These are phyloP conservation scores for Vigna reflexopilosa DNA, from an alignment of 306 rosid species.

Conservation along the genomic window DNA sequence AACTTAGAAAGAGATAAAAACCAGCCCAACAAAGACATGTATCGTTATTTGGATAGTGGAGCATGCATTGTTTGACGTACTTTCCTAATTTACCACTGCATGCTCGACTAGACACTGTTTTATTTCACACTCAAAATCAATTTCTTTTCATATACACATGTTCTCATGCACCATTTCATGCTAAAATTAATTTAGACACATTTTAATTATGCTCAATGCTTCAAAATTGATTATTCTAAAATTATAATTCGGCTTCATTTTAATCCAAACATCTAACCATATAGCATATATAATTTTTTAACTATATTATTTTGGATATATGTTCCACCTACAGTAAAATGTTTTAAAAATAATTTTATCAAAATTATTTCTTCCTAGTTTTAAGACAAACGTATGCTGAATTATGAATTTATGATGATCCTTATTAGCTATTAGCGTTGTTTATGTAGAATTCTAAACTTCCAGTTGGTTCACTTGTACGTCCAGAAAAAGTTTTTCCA, in stretches of 20 bases:
- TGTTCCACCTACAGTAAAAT: neutral
- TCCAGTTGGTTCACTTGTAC: neutral
- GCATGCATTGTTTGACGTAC: slow-evolving; percentile 51
- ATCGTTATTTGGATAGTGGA: slow-evolving; percentile 37
- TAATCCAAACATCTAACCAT: neutral
- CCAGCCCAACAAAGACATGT: slow-evolving; percentile 31
- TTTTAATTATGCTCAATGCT: neutral
- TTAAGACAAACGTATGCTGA: neutral
- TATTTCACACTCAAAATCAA: neutral
- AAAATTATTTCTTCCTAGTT: too few species aligned
- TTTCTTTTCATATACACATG: neutral
- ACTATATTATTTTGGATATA: too few species aligned
- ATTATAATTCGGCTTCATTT: neutral
- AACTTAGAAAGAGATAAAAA: slow-evolving; percentile 47
- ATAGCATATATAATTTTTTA: neutral
- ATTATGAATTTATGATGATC: neutral
- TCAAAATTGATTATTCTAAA: neutral
- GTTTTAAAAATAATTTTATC: too few species aligned
- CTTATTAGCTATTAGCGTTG: neutral
- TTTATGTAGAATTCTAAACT: neutral
- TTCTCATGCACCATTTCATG: neutral
- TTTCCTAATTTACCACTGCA: slow-evolving; percentile 36
- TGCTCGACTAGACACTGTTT: slow-evolving; percentile 4
- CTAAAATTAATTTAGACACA: neutral
- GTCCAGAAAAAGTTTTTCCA: neutral